Conservation (phyloP, 495 filamentous ascomycete species). For the Penicillium mononematosum region DNA sequence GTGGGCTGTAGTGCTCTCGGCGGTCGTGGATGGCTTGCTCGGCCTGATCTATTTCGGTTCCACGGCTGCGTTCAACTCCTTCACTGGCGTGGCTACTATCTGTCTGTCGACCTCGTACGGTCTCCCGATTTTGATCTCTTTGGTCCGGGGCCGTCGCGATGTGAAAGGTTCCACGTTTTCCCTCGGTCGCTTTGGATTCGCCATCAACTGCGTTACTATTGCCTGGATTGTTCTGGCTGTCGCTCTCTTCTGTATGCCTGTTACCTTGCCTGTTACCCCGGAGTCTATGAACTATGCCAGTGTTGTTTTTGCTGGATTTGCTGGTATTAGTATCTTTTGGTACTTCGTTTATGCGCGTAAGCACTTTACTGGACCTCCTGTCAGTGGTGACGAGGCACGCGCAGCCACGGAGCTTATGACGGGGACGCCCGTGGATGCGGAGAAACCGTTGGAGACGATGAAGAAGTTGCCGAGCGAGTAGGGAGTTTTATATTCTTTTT, state of each 20-base stretch:
- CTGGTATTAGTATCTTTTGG: slow-evolving; percentile 56
- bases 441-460: slow-evolving; percentile 20
- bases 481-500: not conserved
- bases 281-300: slow-evolving; percentile 59
- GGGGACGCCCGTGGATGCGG: slow-evolving; percentile 32
- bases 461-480: slow-evolving; percentile 19
- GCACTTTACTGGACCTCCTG: slow-evolving; percentile 66
- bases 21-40: slow-evolving; percentile 52
- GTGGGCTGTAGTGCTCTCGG: slow-evolving; percentile 56
- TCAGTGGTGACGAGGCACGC: slow-evolving; percentile 40
- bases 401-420: slow-evolving; percentile 35
- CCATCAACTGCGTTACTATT: slow-evolving; percentile 51
- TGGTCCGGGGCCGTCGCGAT: slow-evolving; percentile 49
- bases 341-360: slow-evolving; percentile 69
- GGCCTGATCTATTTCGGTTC: slow-evolving; percentile 64
- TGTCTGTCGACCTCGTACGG: slow-evolving; percentile 63
- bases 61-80: slow-evolving; percentile 62
- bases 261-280: slow-evolving; percentile 48
- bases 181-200: slow-evolving; percentile 51
- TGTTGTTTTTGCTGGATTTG: slow-evolving; percentile 63
- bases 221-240: slow-evolving; percentile 53
- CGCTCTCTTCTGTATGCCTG: slow-evolving; percentile 57
- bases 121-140: slow-evolving; percentile 59
- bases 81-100: slow-evolving; percentile 66
- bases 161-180: slow-evolving; percentile 50